These are phyloP conservation scores for Trichosporon inkin DNA, from an alignment of 1,284 basidiomycete genomes.

Conservation along the genomic window DNA sequence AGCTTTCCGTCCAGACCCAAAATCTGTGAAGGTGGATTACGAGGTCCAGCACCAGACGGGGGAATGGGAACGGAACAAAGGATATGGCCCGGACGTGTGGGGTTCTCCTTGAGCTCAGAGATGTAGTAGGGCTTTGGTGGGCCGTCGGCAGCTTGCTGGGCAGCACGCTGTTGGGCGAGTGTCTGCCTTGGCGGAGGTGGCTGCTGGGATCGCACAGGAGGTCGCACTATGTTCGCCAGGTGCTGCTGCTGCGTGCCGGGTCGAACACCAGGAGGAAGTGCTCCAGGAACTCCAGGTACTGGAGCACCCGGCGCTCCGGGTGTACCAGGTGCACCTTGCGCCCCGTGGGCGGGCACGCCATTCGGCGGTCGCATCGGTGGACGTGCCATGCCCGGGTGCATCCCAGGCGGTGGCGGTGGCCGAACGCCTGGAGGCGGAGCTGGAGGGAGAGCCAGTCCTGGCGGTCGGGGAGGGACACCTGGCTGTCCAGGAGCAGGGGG, in stretches of 20 bases:
- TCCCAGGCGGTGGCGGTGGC: not conserved
- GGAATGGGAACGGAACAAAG: slow-evolving; percentile 48
- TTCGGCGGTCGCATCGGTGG: not conserved
- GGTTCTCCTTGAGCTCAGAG: slow-evolving; percentile 44
- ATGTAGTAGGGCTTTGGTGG: slow-evolving; percentile 41
- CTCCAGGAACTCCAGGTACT: slow-evolving; percentile 4
- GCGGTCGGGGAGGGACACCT: not conserved
- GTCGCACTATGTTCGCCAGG: not conserved
- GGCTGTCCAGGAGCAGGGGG: slow-evolving; percentile 10
- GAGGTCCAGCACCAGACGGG: slow-evolving; percentile 45
- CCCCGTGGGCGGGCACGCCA: not conserved
- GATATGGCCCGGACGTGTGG: slow-evolving; percentile 44
- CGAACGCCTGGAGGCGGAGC: slow-evolving; percentile 4
- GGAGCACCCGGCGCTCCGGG: slow-evolving; percentile 8
- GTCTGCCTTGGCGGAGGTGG: not conserved
- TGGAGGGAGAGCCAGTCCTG: not conserved
- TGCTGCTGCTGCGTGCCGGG: slow-evolving; percentile 9
- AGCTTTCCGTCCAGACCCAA: slow-evolving; percentile 47
- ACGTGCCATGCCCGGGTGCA: not conserved
- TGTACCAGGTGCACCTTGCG: not conserved
- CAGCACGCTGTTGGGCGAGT: slow-evolving; percentile 11
- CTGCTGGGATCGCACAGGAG: slow-evolving; percentile 10
- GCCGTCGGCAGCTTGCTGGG: slow-evolving; percentile 21
- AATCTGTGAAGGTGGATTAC: slow-evolving; percentile 43
- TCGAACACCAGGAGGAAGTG: slow-evolving; percentile 8